Base-by-base conservation (phyloP, 352 stramenopile genomes). In the Discostella stelligera region DNA sequence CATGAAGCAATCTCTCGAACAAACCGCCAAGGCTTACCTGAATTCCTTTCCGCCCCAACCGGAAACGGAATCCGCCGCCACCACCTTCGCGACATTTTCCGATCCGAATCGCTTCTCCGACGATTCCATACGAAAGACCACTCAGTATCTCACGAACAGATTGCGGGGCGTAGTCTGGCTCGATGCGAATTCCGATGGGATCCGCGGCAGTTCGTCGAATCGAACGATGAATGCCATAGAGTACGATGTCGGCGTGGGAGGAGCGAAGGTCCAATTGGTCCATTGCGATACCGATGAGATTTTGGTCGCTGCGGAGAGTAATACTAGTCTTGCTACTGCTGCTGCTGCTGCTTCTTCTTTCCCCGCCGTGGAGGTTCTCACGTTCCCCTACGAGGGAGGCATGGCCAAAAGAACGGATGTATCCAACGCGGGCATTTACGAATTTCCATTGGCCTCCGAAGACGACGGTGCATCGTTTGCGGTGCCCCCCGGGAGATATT, bases 111-210 rank as follows among this genome's bases (percentile, higher is more conserved):
- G 20, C 16, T 76, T 69, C 23, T 39, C 46, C 0, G 11, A 52
- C 13, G 11, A 44, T 16, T 3, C 18, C 11, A 58, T 69, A 13
- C 18, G 50, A 6, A 16, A 8, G 3, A 25, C n/a, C 3, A 69
- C 68, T 10, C 71, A 73, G 13, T 72, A 60, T 62, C 11, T 73
- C 3, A 55, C 20, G 7, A 14, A 46, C 16, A 25, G 39, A 14
- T 20, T 72, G 0, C 5, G 21, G 0, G 76, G 76, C 0, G 64
- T 39, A n/a, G 5, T 75, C n/a, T 83, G 69, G 68, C 39, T 63
- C 0, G 76, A 83, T 59, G 48, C 49, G 16, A 67, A 83, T 48
- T 39, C 18, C 13, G 70, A 83, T 21, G 76, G 76, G 0, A 62
- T 65, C 7, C 49, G 64, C 0, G 76, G 76, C 0, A 46, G 37